Conservation (phyloP, 2,329 filamentous ascomycete genomes). For the Cytospora schulzeri region DNA sequence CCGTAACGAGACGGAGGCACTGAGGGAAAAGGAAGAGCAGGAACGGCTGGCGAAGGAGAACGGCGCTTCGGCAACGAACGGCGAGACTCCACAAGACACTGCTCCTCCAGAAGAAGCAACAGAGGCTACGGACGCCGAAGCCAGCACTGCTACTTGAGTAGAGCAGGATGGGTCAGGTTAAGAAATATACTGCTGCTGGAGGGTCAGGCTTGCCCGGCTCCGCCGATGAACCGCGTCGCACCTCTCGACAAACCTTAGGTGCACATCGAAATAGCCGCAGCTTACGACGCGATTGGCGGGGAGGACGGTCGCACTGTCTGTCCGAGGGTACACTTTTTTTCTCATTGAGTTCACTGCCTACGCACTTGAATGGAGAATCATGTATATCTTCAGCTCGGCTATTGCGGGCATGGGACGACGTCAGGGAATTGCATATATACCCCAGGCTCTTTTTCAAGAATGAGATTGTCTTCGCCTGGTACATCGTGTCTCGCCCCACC, state of each 20-base stretch:
- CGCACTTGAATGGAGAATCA: constrained; percentile 16
- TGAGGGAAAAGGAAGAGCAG: constrained; percentile 75
- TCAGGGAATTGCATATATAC: constrained; percentile 20
- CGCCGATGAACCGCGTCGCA: constrained; percentile 23
- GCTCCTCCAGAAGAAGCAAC: constrained; percentile 20
- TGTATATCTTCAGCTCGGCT: constrained; percentile 18
- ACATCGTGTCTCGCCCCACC: background rate
- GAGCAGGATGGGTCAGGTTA: background rate
- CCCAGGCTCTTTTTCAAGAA: constrained; percentile 14
- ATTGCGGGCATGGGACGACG: constrained; percentile 12
- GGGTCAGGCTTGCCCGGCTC: constrained; percentile 15
- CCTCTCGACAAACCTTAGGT: constrained; percentile 27
- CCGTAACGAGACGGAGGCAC: constrained; percentile 79
- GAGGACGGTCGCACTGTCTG: constrained; percentile 20
- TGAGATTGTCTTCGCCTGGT: constrained; percentile 10
- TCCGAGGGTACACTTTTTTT: constrained; percentile 12
- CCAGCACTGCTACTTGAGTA: constrained; percentile 25
- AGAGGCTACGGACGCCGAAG: constrained; percentile 5
- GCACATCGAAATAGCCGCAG: constrained; percentile 23
- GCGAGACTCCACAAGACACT: constrained; percentile 26
- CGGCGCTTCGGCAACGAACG: constrained; percentile 31
- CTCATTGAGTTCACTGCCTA: constrained; percentile 13
- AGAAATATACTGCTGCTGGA: constrained; percentile 12
- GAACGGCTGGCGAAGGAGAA: constrained; percentile 56
- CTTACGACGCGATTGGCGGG: background rate